Percentiles rank a stretch among this genome's conserved stretches.
These are phyloP conservation scores for Rhizopogon vulgaris DNA, from an alignment of 768 basidiomycete genomes.

Conservation along the genomic window DNA sequence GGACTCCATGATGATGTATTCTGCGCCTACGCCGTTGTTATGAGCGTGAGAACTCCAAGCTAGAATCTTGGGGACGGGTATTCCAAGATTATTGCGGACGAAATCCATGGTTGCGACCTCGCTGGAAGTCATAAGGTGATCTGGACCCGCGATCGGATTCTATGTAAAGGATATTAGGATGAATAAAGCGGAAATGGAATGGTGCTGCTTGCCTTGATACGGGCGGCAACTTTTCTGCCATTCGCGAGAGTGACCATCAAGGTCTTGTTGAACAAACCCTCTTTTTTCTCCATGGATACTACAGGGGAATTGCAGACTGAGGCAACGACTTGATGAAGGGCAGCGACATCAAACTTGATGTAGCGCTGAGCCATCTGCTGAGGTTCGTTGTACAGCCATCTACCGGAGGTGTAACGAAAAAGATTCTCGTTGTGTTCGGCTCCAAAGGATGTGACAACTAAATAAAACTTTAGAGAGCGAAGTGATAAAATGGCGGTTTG, in stretches of 20 bases:
- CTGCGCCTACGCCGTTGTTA: slow-evolving; percentile 20
- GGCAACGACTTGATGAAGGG: slow-evolving; percentile 10
- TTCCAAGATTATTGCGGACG: slow-evolving; percentile 16
- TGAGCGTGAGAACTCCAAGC: slow-evolving; percentile 20
- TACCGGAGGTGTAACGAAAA: slow-evolving; percentile 12
- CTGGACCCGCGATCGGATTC: slow-evolving; percentile 22
- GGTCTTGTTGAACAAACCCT: slow-evolving; percentile 11
- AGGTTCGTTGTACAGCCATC: slow-evolving; percentile 24
- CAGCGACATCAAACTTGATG: slow-evolving; percentile 12
- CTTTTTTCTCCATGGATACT: slow-evolving; percentile 12
- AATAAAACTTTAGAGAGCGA: not conserved
- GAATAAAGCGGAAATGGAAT: not conserved
- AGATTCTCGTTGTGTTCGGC: slow-evolving; percentile 5
- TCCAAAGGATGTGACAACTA: slow-evolving; percentile 1
- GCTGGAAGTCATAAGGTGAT: slow-evolving; percentile 25
- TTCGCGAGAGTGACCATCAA: slow-evolving; percentile 9
- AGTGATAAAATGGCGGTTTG: not conserved
- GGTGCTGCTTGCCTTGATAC: slow-evolving; percentile 6
- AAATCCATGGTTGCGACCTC: slow-evolving; percentile 32
- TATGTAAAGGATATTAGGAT: not conserved
- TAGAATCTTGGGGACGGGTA: slow-evolving; percentile 25
- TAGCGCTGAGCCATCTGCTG: slow-evolving; percentile 12
- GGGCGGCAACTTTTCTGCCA: slow-evolving; percentile 6
- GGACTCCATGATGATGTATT: slow-evolving; percentile 31
- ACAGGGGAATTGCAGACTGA: slow-evolving; percentile 8